Conservation (phyloP, 148 eudicot genomes). For the Euryodendron excelsum region DNA sequence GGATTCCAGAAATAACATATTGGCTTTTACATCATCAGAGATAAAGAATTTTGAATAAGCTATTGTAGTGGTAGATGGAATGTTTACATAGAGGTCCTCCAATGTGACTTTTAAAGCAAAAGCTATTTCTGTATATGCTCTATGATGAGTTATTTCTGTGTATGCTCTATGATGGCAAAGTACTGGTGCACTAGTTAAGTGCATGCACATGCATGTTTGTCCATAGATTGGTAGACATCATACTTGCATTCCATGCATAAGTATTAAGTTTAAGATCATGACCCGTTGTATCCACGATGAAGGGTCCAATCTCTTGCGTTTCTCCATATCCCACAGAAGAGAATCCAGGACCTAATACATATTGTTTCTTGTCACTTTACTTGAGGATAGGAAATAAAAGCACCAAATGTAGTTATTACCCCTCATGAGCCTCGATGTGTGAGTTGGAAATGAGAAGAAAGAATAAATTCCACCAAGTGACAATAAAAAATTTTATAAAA, state of each 20-base stretch:
- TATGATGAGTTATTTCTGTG: no score
- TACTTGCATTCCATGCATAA: constrained; percentile 83
- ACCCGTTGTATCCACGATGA: constrained; percentile 52
- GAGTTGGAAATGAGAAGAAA: constrained; percentile 12
- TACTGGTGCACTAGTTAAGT: not conserved
- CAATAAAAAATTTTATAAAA: not conserved
- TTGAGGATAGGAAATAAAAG: constrained; percentile 20
- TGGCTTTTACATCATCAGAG: constrained; percentile 66
- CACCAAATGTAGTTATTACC: not conserved
- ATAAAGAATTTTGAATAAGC: not conserved
- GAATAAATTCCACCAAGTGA: not conserved
- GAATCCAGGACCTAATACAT: constrained; percentile 83
- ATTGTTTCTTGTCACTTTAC: constrained; percentile 29
- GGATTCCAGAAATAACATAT: constrained; percentile 83
- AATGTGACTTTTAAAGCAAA: constrained; percentile 6
- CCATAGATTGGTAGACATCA: not conserved
- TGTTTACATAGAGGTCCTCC: not conserved
- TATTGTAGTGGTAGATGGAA: not conserved
- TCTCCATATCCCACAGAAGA: constrained; percentile 99
- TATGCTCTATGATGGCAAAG: not conserved
- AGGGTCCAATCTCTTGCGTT: constrained; percentile 96
- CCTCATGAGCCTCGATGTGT: not conserved
- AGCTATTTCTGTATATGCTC: not conserved
- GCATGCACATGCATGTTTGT: not conserved
- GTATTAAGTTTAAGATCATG: constrained; percentile 57